phyloP scores from a whole-genome alignment of 441 rosid species.

The Mallotus repandus region DNA sequence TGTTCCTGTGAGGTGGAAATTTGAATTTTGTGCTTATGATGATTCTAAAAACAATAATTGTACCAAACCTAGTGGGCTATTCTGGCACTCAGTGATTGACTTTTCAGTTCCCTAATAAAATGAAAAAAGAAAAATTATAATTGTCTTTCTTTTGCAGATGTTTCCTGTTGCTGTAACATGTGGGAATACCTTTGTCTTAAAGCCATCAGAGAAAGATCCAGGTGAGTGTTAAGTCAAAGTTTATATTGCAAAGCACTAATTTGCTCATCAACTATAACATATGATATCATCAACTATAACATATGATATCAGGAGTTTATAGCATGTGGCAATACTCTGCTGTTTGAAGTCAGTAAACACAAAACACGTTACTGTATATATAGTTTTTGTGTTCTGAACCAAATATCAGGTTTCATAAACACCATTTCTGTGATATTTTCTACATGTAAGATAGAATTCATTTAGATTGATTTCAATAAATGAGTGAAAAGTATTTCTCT shows the following conservation, averaged over 20 bases:
- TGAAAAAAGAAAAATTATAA: neutral
- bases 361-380: neutral
- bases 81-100: neutral
- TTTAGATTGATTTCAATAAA: neutral
- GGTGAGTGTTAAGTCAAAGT: conserved; percentile 41
- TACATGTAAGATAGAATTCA: neutral
- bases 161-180: conserved; percentile 90
- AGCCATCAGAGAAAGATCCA: conserved; percentile 98
- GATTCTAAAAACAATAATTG: conserved; percentile 1
- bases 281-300: too few relatives aligned
- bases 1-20: neutral
- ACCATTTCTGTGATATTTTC: neutral
- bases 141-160: conserved; percentile 55
- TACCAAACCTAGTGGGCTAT: neutral
- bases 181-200: conserved; percentile 85
- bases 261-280: neutral
- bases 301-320: neutral
- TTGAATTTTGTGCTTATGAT: conserved; percentile 1
- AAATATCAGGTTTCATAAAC: neutral
- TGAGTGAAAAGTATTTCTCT: neutral
- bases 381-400: neutral
- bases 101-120: conserved; percentile 3
- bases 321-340: neutral
- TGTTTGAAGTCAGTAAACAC: neutral
- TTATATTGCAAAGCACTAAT: neutral